Conservation (phyloP, 2,329 filamentous ascomycete genomes). For the Colletotrichum sp. region DNA sequence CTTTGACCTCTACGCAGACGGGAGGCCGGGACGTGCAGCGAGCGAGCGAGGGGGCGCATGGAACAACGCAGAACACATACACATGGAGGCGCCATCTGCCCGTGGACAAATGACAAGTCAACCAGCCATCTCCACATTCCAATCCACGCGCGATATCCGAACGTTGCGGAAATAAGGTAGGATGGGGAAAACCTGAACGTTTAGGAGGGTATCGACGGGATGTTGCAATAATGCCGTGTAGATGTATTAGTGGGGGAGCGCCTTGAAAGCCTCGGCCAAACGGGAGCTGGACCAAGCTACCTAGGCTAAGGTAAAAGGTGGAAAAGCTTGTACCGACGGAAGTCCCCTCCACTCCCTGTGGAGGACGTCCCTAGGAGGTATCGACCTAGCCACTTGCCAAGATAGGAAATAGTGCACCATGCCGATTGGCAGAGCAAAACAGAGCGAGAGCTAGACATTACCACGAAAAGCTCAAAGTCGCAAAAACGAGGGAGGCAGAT, state of each 20-base stretch:
- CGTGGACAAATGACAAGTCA: neutral
- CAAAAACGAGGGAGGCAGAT: too few species aligned
- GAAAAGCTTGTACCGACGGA: neutral
- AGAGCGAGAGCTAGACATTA: too few species aligned
- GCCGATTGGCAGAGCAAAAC: too few species aligned
- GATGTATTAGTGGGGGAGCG: neutral
- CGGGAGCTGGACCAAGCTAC: neutral
- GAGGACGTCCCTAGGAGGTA: neutral
- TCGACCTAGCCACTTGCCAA: neutral
- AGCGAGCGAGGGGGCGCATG: neutral
- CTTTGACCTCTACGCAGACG: neutral
- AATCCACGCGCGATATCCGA: neutral
- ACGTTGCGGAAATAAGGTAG: neutral
- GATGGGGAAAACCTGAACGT: neutral
- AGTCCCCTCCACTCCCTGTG: neutral
- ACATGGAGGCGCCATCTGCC: neutral
- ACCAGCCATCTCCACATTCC: neutral
- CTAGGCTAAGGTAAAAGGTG: neutral
- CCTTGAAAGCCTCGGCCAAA: constrained; percentile 10
- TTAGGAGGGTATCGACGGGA: neutral
- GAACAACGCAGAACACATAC: neutral
- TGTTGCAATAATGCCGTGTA: neutral
- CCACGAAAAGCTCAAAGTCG: too few species aligned
- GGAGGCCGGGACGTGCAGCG: neutral
- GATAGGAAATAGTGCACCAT: constrained; percentile 3